phyloP scores from a whole-genome alignment of 352 stramenopile genomes.

The Phytophthora sp. region DNA sequence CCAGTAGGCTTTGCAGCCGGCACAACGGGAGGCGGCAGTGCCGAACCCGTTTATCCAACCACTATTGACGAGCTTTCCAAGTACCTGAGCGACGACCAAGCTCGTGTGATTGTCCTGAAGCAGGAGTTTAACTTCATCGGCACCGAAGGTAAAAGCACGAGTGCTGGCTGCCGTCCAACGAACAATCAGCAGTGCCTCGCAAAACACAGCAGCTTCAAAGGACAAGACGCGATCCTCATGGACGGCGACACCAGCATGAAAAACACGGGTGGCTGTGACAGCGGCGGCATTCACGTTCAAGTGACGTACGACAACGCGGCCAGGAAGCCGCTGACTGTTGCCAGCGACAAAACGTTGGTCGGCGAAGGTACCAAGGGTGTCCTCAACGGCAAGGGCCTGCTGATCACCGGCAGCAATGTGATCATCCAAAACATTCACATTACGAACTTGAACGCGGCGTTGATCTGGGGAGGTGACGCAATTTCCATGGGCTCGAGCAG shows the following conservation, averaged over 20 bases:
- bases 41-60: constrained; percentile 39
- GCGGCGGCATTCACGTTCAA: constrained; percentile 27
- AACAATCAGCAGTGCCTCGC: constrained; percentile 47
- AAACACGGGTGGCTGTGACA: too few species aligned
- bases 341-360: constrained; percentile 52
- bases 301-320: constrained; percentile 31
- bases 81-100: constrained; percentile 34
- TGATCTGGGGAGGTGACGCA: constrained; percentile 44
- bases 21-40: constrained; percentile 42
- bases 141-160: constrained; percentile 41
- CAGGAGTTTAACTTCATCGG: constrained; percentile 51
- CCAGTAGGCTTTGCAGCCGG: constrained; percentile 12
- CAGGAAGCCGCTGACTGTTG: constrained; percentile 26
- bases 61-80: constrained; percentile 43
- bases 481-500: constrained; percentile 26
- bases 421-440: constrained; percentile 69
- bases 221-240: constrained; percentile 58
- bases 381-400: constrained; percentile 49
- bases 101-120: constrained; percentile 51
- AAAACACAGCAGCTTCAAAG: constrained; percentile 52
- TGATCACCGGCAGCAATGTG: constrained; percentile 45
- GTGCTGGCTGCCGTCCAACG: constrained; percentile 40
- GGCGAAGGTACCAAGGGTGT: constrained; percentile 41
- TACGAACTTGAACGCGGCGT: constrained; percentile 57
- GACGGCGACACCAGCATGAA: too few species aligned